These are phyloP conservation scores for Carpinus fangiana DNA, from an alignment of 306 rosid species.

Conservation along the genomic window DNA sequence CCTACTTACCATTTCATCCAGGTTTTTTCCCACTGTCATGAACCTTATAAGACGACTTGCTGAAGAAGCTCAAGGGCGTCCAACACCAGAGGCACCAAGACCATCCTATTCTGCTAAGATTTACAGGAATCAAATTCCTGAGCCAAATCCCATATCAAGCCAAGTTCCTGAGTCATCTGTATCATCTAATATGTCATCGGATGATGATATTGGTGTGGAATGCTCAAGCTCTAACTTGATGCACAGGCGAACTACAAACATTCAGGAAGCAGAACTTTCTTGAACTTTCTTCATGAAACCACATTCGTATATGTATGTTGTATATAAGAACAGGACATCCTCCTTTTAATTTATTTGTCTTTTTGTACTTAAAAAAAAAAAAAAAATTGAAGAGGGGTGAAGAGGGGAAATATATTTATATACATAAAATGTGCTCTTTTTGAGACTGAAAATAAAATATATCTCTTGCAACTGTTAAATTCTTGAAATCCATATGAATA, in stretches of 20 bases:
- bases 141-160: conserved; percentile 37
- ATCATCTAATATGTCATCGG: conserved; percentile 55
- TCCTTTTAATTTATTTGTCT: neutral
- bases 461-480: no score
- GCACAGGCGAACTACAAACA: conserved; percentile 48
- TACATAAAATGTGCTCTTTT: no score
- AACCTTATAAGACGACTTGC: conserved; percentile 75
- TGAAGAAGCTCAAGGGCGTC: conserved; percentile 68
- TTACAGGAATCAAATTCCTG: conserved; percentile 47
- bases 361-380: no score
- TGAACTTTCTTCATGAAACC: conserved; percentile 40
- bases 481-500: no score
- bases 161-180: conserved; percentile 40
- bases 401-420: no score
- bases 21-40: conserved; percentile 76
- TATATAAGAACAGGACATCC: neutral
- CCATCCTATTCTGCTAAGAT: conserved; percentile 35
- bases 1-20: conserved; percentile 60
- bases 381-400: no score
- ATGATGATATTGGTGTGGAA: conserved; percentile 43
- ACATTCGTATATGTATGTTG: neutral
- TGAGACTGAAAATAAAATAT: no score
- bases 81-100: conserved; percentile 37
- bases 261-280: conserved; percentile 44
- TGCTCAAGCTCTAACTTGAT: conserved; percentile 50